Percentiles rank a stretch among this genome's conserved stretches.
phyloP scores from a whole-genome alignment of 441 rosid genomes.

The Metrosideros polymorpha region DNA sequence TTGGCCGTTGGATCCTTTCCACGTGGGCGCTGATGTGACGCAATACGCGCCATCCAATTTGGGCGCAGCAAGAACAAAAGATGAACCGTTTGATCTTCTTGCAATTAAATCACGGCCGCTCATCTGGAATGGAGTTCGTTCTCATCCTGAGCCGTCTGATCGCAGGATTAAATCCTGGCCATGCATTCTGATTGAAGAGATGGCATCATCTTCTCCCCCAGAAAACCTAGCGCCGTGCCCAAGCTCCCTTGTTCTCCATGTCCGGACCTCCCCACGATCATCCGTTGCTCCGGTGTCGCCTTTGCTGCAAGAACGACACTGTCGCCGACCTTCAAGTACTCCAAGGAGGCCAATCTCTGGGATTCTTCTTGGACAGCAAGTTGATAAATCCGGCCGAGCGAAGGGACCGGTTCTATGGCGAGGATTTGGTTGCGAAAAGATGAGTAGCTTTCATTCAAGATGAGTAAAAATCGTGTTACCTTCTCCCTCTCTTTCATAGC shows the following conservation, averaged over 20 bases:
- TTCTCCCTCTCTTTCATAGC: neutral
- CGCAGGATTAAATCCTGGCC: too few relatives aligned
- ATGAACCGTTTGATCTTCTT: too few relatives aligned
- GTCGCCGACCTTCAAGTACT: neutral
- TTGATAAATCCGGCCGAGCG: neutral
- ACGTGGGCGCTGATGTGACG: neutral
- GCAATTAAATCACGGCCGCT: too few relatives aligned
- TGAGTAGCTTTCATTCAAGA: too few relatives aligned
- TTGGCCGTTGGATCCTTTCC: neutral
- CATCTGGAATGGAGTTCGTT: too few relatives aligned
- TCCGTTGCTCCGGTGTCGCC: neutral
- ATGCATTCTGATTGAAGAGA: too few relatives aligned
- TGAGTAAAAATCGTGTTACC: neutral
- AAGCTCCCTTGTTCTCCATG: too few relatives aligned
- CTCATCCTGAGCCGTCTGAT: too few relatives aligned
- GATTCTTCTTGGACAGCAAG: neutral
- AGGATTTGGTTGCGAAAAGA: neutral
- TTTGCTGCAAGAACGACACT: neutral
- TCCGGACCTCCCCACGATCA: neutral
- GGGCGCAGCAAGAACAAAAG: too few relatives aligned
- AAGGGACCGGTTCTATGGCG: fast-evolving
- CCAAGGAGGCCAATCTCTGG: fast-evolving
- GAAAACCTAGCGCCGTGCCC: too few relatives aligned
- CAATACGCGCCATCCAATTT: fast-evolving
- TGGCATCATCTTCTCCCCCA: fast-evolving